phyloP scores from a whole-genome alignment of 257 asterid species.

The Solanum boliviense region DNA sequence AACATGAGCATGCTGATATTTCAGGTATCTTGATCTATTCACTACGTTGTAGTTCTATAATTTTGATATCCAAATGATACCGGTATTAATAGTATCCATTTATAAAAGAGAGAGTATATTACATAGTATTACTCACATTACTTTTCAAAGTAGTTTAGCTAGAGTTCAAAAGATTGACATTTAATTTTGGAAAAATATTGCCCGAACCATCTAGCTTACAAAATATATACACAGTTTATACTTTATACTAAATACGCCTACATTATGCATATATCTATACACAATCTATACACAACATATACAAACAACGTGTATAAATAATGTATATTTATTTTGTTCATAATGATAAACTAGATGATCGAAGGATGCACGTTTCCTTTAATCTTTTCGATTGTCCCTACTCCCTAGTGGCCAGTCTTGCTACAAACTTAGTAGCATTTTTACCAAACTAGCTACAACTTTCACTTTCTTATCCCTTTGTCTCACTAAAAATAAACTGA shows the following conservation, averaged over 20 bases:
- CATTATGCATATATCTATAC: no score
- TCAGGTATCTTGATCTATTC: neutral
- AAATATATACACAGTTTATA: no score
- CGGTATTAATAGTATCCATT: neutral
- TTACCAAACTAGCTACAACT: neutral
- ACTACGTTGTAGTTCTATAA: neutral
- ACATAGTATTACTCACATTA: neutral
- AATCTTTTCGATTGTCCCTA: neutral
- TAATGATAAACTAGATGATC: neutral
- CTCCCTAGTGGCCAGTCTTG: neutral
- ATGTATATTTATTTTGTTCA: neutral
- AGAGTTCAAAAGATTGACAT: neutral
- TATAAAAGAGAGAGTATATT: neutral
- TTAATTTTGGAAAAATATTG: neutral
- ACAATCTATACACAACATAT: neutral
- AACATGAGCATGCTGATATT: neutral
- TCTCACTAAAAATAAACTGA: neutral
- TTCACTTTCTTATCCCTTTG: neutral
- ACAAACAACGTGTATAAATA: neutral
- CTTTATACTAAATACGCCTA: neutral
- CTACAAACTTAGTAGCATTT: neutral
- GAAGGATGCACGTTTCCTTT: neutral
- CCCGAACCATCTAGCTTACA: no score
- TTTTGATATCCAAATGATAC: neutral
- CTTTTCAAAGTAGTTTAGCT: neutral